Base-by-base conservation (phyloP, 306 rosid species). In the Cicer chorassanicum region DNA sequence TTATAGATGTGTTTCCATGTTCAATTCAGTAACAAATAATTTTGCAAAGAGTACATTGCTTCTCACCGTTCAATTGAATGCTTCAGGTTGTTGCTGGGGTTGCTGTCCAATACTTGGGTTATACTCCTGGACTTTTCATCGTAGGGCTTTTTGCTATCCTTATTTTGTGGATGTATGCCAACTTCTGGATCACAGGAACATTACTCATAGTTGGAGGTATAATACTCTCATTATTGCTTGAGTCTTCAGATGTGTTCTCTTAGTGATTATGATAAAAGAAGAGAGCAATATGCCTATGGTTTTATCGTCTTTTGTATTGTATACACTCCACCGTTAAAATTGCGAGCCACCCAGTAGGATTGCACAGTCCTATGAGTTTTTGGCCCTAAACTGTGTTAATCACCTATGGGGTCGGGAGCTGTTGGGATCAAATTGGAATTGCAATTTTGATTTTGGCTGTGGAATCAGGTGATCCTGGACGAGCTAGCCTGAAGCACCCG, bases 101-200 rank as follows among this genome's bases (percentile, higher is more conserved):
- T 77, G 89, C 98, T 68, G 82, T 95, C 61, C 91, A 85, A 68
- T 89, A 95, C 82, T 76, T 95, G 88, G 99, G 99, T 21, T 95
- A 90, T 81, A 95, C 99, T 64, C 96, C 99, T 12, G 99, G 99
- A 29, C 70, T 95, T 68, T 95, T 92, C 64, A 92, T 95, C 8
- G 98, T 95, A 24, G 99, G 99, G 78, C 88, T 95, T 64, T 87
- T 90, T 29, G 97, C 84, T 68, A 95, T 95, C 90, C 92, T 95
- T 53, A 79, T 95, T 66, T 85, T 95, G 78, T 95, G 98, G 99
- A 92, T 90, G 97, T 95, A 84, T 78, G 99, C 98, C 75, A 92
- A 95, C 89, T 89, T 95, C 84, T 92, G 98, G 99, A 90, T 95
- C 82, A 84, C 97, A 6, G 99, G 99, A 81, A 80, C 84, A 11